These are phyloP conservation scores for Mycena filopes DNA, from an alignment of 768 basidiomycete genomes.

Conservation along the genomic window DNA sequence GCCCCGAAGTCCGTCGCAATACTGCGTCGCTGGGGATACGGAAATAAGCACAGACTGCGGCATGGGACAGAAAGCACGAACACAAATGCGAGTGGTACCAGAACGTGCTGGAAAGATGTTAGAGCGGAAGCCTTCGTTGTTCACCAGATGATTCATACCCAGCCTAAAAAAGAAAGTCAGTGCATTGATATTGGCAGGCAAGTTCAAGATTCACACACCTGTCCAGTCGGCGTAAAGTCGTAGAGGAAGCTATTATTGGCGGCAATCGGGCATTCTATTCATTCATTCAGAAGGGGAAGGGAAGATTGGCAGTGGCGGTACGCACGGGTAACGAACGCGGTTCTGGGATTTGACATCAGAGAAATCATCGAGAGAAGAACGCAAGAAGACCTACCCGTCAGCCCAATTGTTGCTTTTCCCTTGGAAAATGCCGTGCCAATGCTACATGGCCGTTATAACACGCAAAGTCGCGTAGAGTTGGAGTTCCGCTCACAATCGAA, in stretches of 20 bases:
- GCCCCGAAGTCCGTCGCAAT: slow-evolving; percentile 20
- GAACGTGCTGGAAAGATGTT: slow-evolving; percentile 10
- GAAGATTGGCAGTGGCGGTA: background rate
- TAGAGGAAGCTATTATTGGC: slow-evolving; percentile 44
- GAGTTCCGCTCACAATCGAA: slow-evolving; percentile 44
- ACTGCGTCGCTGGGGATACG: slow-evolving; percentile 8
- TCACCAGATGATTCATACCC: background rate
- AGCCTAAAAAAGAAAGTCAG: background rate
- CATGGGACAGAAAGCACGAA: background rate
- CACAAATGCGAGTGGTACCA: slow-evolving; percentile 27
- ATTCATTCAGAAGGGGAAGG: background rate
- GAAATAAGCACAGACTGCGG: background rate
- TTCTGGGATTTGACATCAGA: slow-evolving; percentile 4
- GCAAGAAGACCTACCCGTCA: slow-evolving; percentile 38
- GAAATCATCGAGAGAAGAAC: slow-evolving; percentile 12
- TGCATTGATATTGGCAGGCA: background rate
- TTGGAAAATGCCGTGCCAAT: slow-evolving; percentile 41
- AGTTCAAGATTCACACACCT: slow-evolving; percentile 9
- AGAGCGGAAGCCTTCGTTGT: background rate
- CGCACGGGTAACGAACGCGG: slow-evolving; percentile 26
- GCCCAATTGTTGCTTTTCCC: slow-evolving; percentile 35
- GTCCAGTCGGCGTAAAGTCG: slow-evolving; percentile 32
- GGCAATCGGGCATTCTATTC: slow-evolving; percentile 42
- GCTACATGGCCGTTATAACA: background rate
- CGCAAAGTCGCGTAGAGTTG: background rate